These are phyloP conservation scores for Boletus rubescentipes DNA, from an alignment of 768 basidiomycete species.

Conservation along the genomic window DNA sequence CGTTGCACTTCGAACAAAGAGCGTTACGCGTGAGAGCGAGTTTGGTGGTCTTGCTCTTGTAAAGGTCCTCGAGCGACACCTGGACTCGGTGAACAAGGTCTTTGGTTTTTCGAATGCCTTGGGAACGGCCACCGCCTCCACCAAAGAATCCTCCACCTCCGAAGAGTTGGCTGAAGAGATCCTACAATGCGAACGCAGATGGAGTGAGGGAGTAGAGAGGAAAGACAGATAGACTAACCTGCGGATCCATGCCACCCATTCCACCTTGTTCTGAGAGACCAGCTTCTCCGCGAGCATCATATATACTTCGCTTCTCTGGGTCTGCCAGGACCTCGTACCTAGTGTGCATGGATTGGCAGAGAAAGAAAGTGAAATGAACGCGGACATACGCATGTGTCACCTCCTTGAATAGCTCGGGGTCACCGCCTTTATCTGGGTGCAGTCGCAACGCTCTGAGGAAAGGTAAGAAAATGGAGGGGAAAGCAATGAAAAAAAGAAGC, in stretches of 20 bases:
- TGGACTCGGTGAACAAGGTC: slow-evolving; percentile 97
- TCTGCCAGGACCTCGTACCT: slow-evolving; percentile 96
- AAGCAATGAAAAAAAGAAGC: slow-evolving; percentile 6
- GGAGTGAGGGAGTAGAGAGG: not conserved
- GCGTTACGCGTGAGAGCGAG: slow-evolving; percentile 94
- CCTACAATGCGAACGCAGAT: slow-evolving; percentile 42
- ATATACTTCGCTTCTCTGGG: slow-evolving; percentile 72
- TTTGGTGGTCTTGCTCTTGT: slow-evolving; percentile 98
- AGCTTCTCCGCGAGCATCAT: slow-evolving; percentile 92
- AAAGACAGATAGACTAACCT: slow-evolving; percentile 47
- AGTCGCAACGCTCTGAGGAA: slow-evolving; percentile 69
- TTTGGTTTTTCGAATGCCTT: slow-evolving; percentile 89
- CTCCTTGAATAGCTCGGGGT: slow-evolving; percentile 96
- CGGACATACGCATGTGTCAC: slow-evolving; percentile 86
- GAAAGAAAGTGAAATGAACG: not conserved
- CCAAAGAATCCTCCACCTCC: slow-evolving; percentile 83
- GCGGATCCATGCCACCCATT: slow-evolving; percentile 96
- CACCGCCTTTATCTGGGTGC: slow-evolving; percentile 94
- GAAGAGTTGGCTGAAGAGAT: slow-evolving; percentile 96
- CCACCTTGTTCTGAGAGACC: slow-evolving; percentile 84
- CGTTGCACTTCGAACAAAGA: slow-evolving; percentile 91
- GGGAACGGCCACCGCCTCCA: slow-evolving; percentile 57
- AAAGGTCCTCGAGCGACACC: slow-evolving; percentile 96
- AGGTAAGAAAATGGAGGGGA: slow-evolving; percentile 1
- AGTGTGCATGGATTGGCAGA: slow-evolving; percentile 6